Conservation (phyloP, 345 rosid genomes). For the Ricinus communis region DNA sequence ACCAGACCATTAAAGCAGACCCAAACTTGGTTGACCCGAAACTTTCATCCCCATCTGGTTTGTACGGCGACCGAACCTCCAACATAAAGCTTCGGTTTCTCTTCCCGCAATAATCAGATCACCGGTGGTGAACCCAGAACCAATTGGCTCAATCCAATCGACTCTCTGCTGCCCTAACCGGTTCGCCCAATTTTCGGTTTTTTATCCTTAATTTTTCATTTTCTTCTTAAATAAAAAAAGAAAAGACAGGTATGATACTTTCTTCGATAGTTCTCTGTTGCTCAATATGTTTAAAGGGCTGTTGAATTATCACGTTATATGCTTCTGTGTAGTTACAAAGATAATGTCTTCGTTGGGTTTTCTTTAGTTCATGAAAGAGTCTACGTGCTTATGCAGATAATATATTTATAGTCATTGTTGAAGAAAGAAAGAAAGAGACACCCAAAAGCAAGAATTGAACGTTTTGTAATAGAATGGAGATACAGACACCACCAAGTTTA, state of each 20-base stretch:
- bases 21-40: conserved; percentile 11
- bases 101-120: neutral
- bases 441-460: neutral
- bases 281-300: neutral
- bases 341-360: neutral
- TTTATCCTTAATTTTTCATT: neutral
- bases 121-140: conserved; percentile 9
- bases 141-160: conserved; percentile 6
- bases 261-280: neutral
- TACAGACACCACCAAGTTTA: conserved; percentile 1
- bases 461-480: neutral
- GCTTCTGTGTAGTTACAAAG: neutral
- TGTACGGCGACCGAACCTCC: neutral
- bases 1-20: conserved; percentile 20
- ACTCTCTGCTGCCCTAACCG: conserved; percentile 11
- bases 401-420: neutral
- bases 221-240: neutral
- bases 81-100: neutral
- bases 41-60: neutral
- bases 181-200: conserved; percentile 8
- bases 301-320: neutral
- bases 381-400: neutral
- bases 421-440: neutral
- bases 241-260: neutral
- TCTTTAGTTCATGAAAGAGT: neutral